Conservation (phyloP, 1,139 yeast genomes). For the Diutina ranongensis region DNA sequence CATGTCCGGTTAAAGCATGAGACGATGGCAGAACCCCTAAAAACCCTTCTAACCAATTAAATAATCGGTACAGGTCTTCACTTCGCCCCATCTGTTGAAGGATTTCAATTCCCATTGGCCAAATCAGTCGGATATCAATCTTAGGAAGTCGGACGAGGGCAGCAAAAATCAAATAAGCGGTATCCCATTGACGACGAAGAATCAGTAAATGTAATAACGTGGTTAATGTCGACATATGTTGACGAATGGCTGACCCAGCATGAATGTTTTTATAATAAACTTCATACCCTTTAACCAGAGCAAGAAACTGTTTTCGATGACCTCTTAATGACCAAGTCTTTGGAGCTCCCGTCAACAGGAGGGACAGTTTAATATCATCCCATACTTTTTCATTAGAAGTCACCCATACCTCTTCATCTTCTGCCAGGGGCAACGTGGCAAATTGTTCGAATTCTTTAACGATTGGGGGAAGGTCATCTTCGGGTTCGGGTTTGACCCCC, state of each 20-base stretch:
- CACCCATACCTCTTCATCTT: neutral
- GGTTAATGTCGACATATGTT: neutral
- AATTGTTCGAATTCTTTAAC: neutral
- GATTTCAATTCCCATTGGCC: slow-evolving; percentile 1
- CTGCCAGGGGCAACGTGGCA: neutral
- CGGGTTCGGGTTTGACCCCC: neutral
- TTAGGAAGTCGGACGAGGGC: neutral
- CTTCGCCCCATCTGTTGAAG: neutral
- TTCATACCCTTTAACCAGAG: neutral
- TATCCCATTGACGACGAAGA: neutral
- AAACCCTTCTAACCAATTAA: neutral
- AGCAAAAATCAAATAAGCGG: neutral
- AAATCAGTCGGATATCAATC: neutral
- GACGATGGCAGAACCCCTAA: neutral
- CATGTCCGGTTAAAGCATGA: neutral
- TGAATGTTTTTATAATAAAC: neutral
- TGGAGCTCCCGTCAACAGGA: neutral
- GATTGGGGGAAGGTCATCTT: neutral
- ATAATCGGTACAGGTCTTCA: neutral
- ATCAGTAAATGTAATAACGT: neutral
- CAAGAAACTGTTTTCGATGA: neutral
- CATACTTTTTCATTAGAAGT: neutral
- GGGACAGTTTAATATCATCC: neutral
- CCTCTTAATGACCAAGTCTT: neutral
- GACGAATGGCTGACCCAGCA: neutral